A percentile compares a stretch with the other conserved stretches of the same genome.
Conservation (phyloP, 1,284 basidiomycete genomes). For the Psilocybe mexicana region DNA sequence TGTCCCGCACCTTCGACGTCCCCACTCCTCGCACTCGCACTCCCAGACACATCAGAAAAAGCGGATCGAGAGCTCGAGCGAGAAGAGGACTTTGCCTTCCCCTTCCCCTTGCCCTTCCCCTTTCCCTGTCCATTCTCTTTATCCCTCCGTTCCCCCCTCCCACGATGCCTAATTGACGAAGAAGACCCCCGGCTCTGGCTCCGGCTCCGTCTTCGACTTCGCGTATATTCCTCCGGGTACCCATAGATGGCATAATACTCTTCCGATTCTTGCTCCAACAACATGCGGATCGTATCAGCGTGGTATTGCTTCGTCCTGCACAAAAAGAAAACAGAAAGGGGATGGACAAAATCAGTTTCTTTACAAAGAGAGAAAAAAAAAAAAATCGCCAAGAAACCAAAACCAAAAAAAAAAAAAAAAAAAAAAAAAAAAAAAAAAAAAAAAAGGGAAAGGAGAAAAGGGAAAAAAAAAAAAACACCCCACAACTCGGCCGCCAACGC, state of each 20-base stretch:
- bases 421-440: too few species aligned
- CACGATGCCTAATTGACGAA: too few species aligned
- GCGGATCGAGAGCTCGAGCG: too few species aligned
- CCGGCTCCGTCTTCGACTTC: too few species aligned
- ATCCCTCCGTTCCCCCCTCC: too few species aligned
- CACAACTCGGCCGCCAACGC: too few species aligned
- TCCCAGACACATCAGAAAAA: background rate
- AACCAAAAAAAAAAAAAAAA: too few species aligned
- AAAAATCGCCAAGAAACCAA: too few species aligned
- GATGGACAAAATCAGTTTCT: background rate
- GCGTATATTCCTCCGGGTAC: slow-evolving; percentile 23
- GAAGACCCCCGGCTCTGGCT: background rate
- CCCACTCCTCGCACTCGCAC: background rate
- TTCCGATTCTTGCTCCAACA: slow-evolving; percentile 37
- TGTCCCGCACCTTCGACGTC: too few species aligned
- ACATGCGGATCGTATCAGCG: slow-evolving; percentile 31
- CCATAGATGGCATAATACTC: slow-evolving; percentile 31
- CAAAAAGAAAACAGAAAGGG: slow-evolving; percentile 4
- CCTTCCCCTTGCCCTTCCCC: background rate
- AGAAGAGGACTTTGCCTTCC: too few species aligned
- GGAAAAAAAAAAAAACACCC: too few species aligned
- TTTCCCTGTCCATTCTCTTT: background rate
- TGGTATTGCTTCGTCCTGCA: slow-evolving; percentile 32
- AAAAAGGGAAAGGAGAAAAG: too few species aligned
- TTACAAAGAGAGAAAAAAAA: slow-evolving; percentile 1